phyloP scores from a whole-genome alignment of 2,329 filamentous ascomycete species.

The Pseudocercospora vitis region DNA sequence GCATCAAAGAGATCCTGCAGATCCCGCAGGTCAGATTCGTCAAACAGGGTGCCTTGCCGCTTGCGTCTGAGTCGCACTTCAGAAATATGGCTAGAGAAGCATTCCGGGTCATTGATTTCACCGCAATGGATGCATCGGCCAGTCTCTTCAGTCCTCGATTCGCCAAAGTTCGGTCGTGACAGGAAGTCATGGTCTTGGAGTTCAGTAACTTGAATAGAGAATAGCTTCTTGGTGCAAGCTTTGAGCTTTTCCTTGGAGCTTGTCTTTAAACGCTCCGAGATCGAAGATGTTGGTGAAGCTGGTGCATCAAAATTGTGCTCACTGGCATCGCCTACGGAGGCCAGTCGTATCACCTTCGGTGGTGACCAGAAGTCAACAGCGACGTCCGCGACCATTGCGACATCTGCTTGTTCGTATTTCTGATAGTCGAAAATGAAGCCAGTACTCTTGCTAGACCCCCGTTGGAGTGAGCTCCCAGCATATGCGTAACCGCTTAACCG shows the following conservation, averaged over 20 bases:
- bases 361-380: background rate
- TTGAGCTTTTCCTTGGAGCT: slow-evolving; percentile 1
- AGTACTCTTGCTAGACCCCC: background rate
- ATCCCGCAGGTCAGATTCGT: background rate
- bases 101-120: background rate
- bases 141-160: background rate
- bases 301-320: background rate
- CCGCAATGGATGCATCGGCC: background rate
- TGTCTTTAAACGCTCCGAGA: background rate
- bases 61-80: slow-evolving; percentile 1
- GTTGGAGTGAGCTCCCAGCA: background rate
- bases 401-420: background rate
- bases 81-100: background rate
- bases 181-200: background rate
- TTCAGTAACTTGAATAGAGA: background rate
- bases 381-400: background rate
- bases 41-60: background rate
- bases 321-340: background rate
- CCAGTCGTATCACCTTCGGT: background rate
- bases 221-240: background rate
- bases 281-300: background rate
- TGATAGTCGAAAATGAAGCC: slow-evolving; percentile 1
- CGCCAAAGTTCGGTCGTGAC: background rate
- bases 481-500: background rate
- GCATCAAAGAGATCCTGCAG: background rate